Base-by-base conservation (phyloP, 805 yeast genomes). In the Cyberlindnera saturnus region DNA sequence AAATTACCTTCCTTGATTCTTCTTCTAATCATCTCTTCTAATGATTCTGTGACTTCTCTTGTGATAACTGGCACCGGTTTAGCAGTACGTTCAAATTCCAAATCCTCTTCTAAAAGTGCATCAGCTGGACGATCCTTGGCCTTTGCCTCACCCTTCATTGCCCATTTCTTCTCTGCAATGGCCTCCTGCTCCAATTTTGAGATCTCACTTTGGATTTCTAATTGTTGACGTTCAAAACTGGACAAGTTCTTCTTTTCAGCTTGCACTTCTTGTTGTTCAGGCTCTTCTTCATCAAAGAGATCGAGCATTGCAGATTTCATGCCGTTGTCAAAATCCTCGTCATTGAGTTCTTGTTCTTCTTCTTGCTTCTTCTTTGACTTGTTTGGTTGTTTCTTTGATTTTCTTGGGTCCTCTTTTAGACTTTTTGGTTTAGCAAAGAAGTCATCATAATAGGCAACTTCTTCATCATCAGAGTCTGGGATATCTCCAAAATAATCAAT, bases 31-130 rank as follows among this genome's bases (percentile, higher is more conserved):
- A 93, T 69, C 41, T 91, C 97, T 60, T 93, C 99, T 18, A 91
- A 65, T 1, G 85, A 69, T 53, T 86, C 95, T 0, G 98, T 88
- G 10, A 84, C 76, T 50, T 90, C 96, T 53, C 80, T 80, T 1
- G 99, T 93, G 43, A 90, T 86, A 6, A 90, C 89, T 0, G 99
- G 99, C 5, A 89, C 97, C 0, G 99, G 96, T 56, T 91, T 91
- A 8, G 96, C 81, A 6, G 89, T 86, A 57, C 98, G 77, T 55
- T 91, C 99, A 57, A 91, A 93, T 52, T 89, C 95, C 42, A 91
- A 67, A 34, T 76, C 88, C 55, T 86, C 96, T 35, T 81, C 82
- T 44, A 93, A 63, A 33, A 93, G 69, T 1, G 97, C 82, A 66
- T 93, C 96, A 36, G 71, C 70, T 7, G 95, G 96, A 59, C 99